Conservation (phyloP, 2,329 filamentous ascomycete genomes). For the Aureobasidium lini region DNA sequence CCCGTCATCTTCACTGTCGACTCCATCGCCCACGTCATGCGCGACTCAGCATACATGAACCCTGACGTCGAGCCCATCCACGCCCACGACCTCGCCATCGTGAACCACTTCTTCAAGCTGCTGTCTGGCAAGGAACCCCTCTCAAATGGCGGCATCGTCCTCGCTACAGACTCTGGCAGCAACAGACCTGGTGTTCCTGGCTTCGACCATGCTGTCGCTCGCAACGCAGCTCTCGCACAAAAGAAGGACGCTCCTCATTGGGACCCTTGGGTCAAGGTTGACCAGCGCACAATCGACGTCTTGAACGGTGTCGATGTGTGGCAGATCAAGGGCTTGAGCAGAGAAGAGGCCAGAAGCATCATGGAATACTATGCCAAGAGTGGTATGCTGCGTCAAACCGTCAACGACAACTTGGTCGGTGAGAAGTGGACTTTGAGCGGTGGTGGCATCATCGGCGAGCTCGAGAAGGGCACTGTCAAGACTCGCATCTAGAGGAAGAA, state of each 20-base stretch:
- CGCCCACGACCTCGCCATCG: slow-evolving; percentile 71
- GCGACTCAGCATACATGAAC: slow-evolving; percentile 64
- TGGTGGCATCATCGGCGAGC: slow-evolving; percentile 74
- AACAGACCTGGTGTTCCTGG: slow-evolving; percentile 60
- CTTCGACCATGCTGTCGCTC: slow-evolving; percentile 43
- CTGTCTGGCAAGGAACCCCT: slow-evolving; percentile 52
- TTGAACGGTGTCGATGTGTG: slow-evolving; percentile 40
- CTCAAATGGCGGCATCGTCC: slow-evolving; percentile 68
- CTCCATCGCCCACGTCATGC: slow-evolving; percentile 75
- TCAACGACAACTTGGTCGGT: slow-evolving; percentile 63
- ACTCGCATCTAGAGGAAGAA: not conserved
- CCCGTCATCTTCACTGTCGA: slow-evolving; percentile 72
- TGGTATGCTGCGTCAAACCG: slow-evolving; percentile 63
- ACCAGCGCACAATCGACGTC: slow-evolving; percentile 44
- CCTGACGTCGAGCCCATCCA: slow-evolving; percentile 68
- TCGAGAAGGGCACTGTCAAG: slow-evolving; percentile 59
- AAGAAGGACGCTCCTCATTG: slow-evolving; percentile 36
- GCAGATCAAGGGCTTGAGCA: slow-evolving; percentile 60
- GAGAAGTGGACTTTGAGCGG: slow-evolving; percentile 82
- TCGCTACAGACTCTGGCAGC: slow-evolving; percentile 66
- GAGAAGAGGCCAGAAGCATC: slow-evolving; percentile 65
- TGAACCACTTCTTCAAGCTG: slow-evolving; percentile 66
- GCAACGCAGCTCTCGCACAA: slow-evolving; percentile 21
- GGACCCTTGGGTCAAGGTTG: slow-evolving; percentile 46
- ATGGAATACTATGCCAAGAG: slow-evolving; percentile 93